These are phyloP conservation scores for Scopulariopsis brevicaulis DNA, from an alignment of 2,329 filamentous ascomycete genomes.

Conservation along the genomic window DNA sequence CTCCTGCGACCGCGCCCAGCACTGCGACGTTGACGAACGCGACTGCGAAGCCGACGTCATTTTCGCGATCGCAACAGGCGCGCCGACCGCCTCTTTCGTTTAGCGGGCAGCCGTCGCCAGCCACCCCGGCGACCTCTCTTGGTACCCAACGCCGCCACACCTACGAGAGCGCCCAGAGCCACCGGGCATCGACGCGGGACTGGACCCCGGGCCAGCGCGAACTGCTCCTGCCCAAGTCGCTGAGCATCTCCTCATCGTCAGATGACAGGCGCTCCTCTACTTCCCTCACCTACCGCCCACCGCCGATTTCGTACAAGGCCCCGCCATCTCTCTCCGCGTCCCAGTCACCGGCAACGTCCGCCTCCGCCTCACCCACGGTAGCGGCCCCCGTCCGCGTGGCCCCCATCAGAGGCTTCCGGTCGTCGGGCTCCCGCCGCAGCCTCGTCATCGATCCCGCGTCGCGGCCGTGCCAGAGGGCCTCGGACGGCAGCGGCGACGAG, in stretches of 20 bases:
- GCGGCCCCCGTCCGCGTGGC: conserved; percentile 29
- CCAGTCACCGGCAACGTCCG: conserved; percentile 9
- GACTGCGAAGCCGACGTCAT: too few relatives aligned
- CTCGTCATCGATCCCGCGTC: conserved; percentile 40
- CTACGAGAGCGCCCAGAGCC: conserved; percentile 5
- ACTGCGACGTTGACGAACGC: not conserved
- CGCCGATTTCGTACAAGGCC: conserved; percentile 30
- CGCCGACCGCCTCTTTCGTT: not conserved
- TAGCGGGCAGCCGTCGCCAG: not conserved
- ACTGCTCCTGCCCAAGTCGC: conserved; percentile 31
- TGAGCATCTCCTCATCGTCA: conserved; percentile 21
- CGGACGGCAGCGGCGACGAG: conserved; percentile 28
- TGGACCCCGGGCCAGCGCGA: conserved; percentile 32
- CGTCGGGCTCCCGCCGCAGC: conserved; percentile 45
- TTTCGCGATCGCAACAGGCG: not conserved
- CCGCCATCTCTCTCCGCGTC: conserved; percentile 16
- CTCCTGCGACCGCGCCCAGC: not conserved
- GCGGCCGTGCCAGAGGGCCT: conserved; percentile 29
- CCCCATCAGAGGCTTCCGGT: conserved; percentile 44
- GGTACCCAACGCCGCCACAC: conserved; percentile 7
- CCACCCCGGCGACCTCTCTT: not conserved
- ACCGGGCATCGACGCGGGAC: conserved; percentile 12
- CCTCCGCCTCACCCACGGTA: conserved; percentile 10
- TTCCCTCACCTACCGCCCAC: conserved; percentile 21
- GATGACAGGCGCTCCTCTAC: conserved; percentile 31